Percentiles rank a stretch among this genome's conserved stretches.
These are phyloP conservation scores for Earliella scabrosa DNA, from an alignment of 1,284 basidiomycete genomes.

Conservation along the genomic window DNA sequence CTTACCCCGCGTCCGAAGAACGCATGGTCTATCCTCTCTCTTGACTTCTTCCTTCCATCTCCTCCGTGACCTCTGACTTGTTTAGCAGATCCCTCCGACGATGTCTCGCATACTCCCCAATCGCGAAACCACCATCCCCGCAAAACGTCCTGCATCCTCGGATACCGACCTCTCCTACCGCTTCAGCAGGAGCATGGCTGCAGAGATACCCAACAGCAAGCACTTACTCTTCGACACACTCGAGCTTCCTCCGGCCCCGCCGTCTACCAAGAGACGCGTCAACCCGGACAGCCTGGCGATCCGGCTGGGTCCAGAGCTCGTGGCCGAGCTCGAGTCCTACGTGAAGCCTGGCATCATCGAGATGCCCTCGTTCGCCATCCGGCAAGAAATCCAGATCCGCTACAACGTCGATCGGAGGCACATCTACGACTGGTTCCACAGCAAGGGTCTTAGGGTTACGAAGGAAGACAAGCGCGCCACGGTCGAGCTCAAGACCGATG, in stretches of 20 bases:
- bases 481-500: slow-evolving; percentile 26
- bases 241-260: slow-evolving; percentile 6
- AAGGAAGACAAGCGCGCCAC: slow-evolving; percentile 61
- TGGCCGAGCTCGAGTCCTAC: slow-evolving; percentile 67
- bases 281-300: slow-evolving; percentile 58
- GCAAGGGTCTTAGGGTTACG: slow-evolving; percentile 64
- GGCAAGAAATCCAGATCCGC: slow-evolving; percentile 68
- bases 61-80: not conserved
- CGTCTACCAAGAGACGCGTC: slow-evolving; percentile 33
- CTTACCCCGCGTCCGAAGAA: not conserved
- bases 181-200: slow-evolving; percentile 21
- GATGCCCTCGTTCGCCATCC: slow-evolving; percentile 72
- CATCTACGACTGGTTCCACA: slow-evolving; percentile 78
- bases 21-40: not conserved
- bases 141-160: slow-evolving; percentile 16
- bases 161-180: slow-evolving; percentile 10
- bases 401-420: slow-evolving; percentile 72
- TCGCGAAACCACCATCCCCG: slow-evolving; percentile 18
- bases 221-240: slow-evolving; percentile 11
- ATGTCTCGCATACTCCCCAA: slow-evolving; percentile 10
- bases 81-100: not conserved
- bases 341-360: slow-evolving; percentile 67
- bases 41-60: not conserved
- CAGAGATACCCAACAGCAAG: slow-evolving; percentile 15
- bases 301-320: slow-evolving; percentile 66